Evolutionary conservation across 139 green algal genomes (phyloP), one percentile per base, ranked within the genome.

Genomic region (Tetraselmis chui): DNA sequence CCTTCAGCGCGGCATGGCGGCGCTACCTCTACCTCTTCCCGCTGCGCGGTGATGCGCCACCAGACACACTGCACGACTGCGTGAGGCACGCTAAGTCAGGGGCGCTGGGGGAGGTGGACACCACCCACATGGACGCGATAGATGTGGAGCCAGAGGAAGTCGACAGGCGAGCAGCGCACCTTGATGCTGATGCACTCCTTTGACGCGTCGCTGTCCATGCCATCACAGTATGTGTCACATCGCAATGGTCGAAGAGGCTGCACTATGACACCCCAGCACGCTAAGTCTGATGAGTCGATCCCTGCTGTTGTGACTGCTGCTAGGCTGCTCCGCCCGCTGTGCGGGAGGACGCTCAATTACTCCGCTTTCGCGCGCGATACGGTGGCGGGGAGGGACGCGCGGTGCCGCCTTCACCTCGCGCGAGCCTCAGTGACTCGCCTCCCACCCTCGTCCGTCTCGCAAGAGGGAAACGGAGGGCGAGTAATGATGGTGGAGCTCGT

Each of bases 11-110:
- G 0, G 1, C 23, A 0, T 91, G 87, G 87, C 29, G 87, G 78
- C 59, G 87, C 25, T 91, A 91, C 59, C 75, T 91, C 75, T 91
- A 91, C 76, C 76, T 91, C 28, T 82, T 91, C 29, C 87, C 87
- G 0, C 83, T 91, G 31, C 31, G 78, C n/a, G 22, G 75, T n/a
- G 11, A 79, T 29, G 29, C 22, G 1, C 24, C 30, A 83, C 58
- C 23, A 18, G 32, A 74, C 81, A 28, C 74, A 77, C 30, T 81
- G 29, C 32, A 85, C 79, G 76, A 74, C 45, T 31, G 75, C 30
- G 24, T 0, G 28, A 26, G 76, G 28, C 24, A 79, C 28, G 28
- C 24, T 18, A 29, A 22, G 76, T 29, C 22, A 23, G 23, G 23
- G 22, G 22, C 31, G 30, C 26, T 75, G 75, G 77, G 30, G 0